Evolutionary conservation across 352 stramenopile genomes (phyloP).

Genomic region (Blastocystis sp.): DNA sequence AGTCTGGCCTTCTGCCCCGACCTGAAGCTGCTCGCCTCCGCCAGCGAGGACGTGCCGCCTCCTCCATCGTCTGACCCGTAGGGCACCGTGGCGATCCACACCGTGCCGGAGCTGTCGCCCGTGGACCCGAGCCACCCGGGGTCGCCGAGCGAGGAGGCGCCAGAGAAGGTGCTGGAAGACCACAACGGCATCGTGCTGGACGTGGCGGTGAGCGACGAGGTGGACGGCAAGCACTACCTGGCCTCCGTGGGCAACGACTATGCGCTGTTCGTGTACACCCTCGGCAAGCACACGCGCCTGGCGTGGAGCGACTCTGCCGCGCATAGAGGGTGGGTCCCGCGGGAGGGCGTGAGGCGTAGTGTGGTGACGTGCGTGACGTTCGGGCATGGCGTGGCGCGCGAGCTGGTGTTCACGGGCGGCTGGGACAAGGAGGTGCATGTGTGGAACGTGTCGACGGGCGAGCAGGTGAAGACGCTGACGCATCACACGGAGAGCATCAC

Average conservation of each 20-base stretch:
- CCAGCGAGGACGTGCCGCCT: constrained; percentile 21
- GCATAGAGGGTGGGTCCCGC: constrained; percentile 3
- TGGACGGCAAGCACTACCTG: constrained; percentile 51
- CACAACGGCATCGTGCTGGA: too few relatives aligned
- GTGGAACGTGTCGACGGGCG: constrained; percentile 19
- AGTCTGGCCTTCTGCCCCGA: not conserved
- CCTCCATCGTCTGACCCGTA: not conserved
- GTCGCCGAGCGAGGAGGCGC: not conserved
- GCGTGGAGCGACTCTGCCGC: not conserved
- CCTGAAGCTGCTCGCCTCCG: not conserved
- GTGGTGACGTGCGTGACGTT: constrained; percentile 41
- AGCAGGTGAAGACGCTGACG: constrained; percentile 23
- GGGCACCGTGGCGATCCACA: not conserved
- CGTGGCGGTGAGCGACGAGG: not conserved
- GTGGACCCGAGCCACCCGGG: not conserved
- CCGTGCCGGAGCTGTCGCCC: constrained; percentile 6
- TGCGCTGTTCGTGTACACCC: constrained; percentile 21
- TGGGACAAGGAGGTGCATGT: constrained; percentile 63
- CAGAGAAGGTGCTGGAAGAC: not conserved
- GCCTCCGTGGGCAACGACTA: constrained; percentile 64
- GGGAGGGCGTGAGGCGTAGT: not conserved
- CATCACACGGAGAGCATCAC: constrained; percentile 44
- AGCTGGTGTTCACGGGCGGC: constrained; percentile 31
- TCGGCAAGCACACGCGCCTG: not conserved
- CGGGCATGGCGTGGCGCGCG: not conserved